These are phyloP conservation scores for Beauveria australis DNA, from an alignment of 2,329 filamentous ascomycete species.

Conservation along the genomic window DNA sequence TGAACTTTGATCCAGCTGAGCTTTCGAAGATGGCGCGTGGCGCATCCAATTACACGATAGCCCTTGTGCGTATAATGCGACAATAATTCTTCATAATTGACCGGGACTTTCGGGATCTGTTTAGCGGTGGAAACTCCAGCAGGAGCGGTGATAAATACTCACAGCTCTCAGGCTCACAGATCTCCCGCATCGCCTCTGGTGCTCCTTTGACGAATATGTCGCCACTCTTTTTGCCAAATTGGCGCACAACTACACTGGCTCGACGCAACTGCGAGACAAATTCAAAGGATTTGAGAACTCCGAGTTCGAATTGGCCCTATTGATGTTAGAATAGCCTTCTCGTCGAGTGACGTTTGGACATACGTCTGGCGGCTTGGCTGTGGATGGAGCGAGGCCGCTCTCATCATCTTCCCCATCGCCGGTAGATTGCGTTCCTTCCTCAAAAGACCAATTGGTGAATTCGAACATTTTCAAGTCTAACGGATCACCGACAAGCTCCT, in stretches of 20 bases:
- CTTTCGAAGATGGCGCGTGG: constrained; percentile 78
- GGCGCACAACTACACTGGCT: constrained; percentile 85
- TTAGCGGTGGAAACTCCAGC: neutral
- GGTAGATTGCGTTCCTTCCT: constrained; percentile 69
- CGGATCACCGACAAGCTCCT: constrained; percentile 84
- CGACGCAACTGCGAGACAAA: constrained; percentile 89
- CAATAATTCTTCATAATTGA: constrained; percentile 82
- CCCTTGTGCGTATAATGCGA: constrained; percentile 91
- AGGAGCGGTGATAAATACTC: constrained; percentile 26
- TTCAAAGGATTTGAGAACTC: constrained; percentile 85
- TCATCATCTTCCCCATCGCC: constrained; percentile 63
- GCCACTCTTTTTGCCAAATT: constrained; percentile 75
- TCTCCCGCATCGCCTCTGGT: constrained; percentile 91
- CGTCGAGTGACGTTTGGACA: constrained; percentile 22
- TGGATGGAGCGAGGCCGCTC: constrained; percentile 71
- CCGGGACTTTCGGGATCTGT: constrained; percentile 50
- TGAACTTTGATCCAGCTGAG: constrained; percentile 91
- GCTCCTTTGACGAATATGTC: constrained; percentile 94
- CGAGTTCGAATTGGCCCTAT: constrained; percentile 65
- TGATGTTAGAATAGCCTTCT: constrained; percentile 13
- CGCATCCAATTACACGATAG: constrained; percentile 93
- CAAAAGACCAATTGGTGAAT: constrained; percentile 86
- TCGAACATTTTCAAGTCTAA: constrained; percentile 98
- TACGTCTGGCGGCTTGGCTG: constrained; percentile 68
- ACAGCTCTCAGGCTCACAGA: constrained; percentile 77